Base-by-base conservation (phyloP, 1,139 yeast genomes). In the Candida sp. region DNA sequence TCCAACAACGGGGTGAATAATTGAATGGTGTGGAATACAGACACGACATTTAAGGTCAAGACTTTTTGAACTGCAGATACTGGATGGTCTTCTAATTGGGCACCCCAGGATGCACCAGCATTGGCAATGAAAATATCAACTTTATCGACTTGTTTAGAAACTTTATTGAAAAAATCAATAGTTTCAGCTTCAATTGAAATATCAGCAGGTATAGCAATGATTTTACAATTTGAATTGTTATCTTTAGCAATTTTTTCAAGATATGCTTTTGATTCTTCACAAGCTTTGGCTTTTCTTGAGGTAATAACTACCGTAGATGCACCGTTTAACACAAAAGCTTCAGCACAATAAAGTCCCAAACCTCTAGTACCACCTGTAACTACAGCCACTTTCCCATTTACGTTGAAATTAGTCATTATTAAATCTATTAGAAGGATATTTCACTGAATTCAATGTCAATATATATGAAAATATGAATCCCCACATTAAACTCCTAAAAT, bases 61-160 rank as follows among this genome's bases (percentile, higher is more conserved):
- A 84, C 84, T 63, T 84, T 84, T 49, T 73, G 77, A 52, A 84
- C 63, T 1, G 87, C 89, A 5, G 63, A 46, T 37, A 79, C 79
- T 1, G 88, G 82, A 55, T 84, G 89, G 5, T 65, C 64, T 33
- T 70, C 81, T 43, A 84, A 62, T 23, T 75, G 77, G 4, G 80
- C 83, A 23, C 90, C 91, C 90, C 91, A 84, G 9, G 84, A 67
- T 9, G 90, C 89, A 38, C 91, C 91, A 8, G 91, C 90, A 54
- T 84, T 84, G 46, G 90, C 87, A 52, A 83, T 70, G 49, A 84
- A 68, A 48, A 84, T 81, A 57, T 84, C 81, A 27, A 83, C 71
- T 54, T 70, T 68, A 32, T 63, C 61, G 19, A 71, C 73, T 32
- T 63, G 64, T 44, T 64, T 60, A 34, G 60, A 48, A 32, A 79